These are phyloP conservation scores for Colletotrichum paranaense DNA, from an alignment of 2,329 filamentous ascomycete species.

Conservation along the genomic window DNA sequence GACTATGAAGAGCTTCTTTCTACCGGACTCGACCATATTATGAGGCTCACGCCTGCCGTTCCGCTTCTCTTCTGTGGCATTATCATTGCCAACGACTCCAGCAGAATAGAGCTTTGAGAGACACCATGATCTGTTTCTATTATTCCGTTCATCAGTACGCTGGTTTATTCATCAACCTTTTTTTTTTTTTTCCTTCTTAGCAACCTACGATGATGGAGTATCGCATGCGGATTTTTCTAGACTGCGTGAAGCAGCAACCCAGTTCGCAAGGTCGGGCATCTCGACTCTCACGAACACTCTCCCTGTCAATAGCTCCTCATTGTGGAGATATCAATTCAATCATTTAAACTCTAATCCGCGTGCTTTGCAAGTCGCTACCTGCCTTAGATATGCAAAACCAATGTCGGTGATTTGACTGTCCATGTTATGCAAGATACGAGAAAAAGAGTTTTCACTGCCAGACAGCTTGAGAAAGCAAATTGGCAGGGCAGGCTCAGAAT, in stretches of 20 bases:
- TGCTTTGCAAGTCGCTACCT: neutral
- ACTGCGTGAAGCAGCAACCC: neutral
- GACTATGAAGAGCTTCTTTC: conserved; percentile 4
- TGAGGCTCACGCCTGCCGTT: neutral
- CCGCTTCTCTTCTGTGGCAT: conserved; percentile 8
- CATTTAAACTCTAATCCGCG: neutral
- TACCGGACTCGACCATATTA: neutral
- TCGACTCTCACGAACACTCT: neutral
- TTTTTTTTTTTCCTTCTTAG: neutral
- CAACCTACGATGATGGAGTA: neutral
- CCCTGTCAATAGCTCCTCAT: conserved; percentile 4
- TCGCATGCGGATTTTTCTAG: conserved; percentile 22
- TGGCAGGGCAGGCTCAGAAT: neutral
- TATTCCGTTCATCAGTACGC: neutral
- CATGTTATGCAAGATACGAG: neutral
- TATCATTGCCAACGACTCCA: neutral
- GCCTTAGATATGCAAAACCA: no score
- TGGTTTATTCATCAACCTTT: neutral
- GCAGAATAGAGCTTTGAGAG: neutral
- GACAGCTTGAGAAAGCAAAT: neutral
- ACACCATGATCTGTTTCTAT: neutral
- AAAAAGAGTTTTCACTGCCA: neutral
- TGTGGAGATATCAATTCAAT: conserved; percentile 20
- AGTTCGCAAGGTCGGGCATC: neutral
- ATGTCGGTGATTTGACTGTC: neutral